phyloP scores from a whole-genome alignment of 108 stramenopile genomes.

The Cyclotella kingstonii region DNA sequence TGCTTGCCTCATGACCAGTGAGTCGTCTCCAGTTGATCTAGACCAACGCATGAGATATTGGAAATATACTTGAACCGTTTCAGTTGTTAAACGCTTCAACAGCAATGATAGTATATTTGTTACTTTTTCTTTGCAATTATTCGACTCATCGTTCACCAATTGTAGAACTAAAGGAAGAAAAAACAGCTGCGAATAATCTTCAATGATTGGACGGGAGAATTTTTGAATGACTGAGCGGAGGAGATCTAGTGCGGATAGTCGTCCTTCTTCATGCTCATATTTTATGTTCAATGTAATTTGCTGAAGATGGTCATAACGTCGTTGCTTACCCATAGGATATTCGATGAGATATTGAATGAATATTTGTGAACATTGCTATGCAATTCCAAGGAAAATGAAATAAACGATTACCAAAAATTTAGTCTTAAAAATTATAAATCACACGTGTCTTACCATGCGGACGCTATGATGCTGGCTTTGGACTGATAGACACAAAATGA shows the following conservation, averaged over 20 bases:
- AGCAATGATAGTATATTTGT: conserved; percentile 54
- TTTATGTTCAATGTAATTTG: conserved; percentile 82
- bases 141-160: conserved; percentile 85
- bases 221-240: conserved; percentile 58
- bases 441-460: conserved; percentile 71
- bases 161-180: conserved; percentile 87
- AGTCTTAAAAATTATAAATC: too few relatives aligned
- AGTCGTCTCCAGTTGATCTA: conserved; percentile 32
- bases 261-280: conserved; percentile 88
- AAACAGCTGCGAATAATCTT: conserved; percentile 65
- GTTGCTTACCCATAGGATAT: conserved; percentile 81
- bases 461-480: conserved; percentile 72
- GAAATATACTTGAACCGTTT: conserved; percentile 57
- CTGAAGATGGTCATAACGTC: conserved; percentile 72
- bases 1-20: conserved; percentile 48
- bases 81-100: conserved; percentile 58
- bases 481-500: conserved; percentile 69
- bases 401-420: too few relatives aligned
- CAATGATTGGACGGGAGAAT: conserved; percentile 65
- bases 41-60: conserved; percentile 73
- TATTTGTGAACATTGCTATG: conserved; percentile 66
- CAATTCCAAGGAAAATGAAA: neutral
- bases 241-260: conserved; percentile 71
- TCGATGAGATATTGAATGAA: conserved; percentile 82
- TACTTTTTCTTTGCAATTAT: conserved; percentile 70